These are phyloP conservation scores for Metschnikowia hibisci DNA, from an alignment of 805 yeast genomes.

Conservation along the genomic window DNA sequence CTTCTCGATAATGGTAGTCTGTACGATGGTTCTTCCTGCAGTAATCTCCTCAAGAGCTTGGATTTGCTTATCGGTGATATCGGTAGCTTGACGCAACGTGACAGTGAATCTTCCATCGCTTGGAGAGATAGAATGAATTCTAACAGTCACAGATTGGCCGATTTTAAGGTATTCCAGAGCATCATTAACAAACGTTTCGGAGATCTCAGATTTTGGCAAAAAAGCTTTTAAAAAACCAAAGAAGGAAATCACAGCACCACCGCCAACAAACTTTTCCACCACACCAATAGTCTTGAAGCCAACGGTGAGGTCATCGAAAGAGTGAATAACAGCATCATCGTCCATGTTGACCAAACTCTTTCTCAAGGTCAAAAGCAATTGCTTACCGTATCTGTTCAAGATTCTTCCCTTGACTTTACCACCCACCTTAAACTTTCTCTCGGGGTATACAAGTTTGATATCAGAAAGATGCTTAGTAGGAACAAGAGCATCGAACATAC, in stretches of 20 bases:
- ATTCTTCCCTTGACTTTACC: slow-evolving; percentile 75
- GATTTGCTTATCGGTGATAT: slow-evolving; percentile 45
- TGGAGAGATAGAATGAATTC: slow-evolving; percentile 54
- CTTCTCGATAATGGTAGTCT: slow-evolving; percentile 65
- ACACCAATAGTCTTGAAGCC: slow-evolving; percentile 66
- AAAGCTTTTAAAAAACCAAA: slow-evolving; percentile 76
- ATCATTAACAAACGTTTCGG: slow-evolving; percentile 77
- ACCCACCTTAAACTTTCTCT: slow-evolving; percentile 85
- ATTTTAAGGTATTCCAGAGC: slow-evolving; percentile 74
- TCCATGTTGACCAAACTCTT: slow-evolving; percentile 74
- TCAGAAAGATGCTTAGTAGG: slow-evolving; percentile 79
- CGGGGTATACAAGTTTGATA: slow-evolving; percentile 79
- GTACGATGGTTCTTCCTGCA: slow-evolving; percentile 60
- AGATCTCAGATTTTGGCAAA: slow-evolving; percentile 82
- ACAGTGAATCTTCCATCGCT: slow-evolving; percentile 57
- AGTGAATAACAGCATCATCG: slow-evolving; percentile 47
- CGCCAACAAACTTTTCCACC: slow-evolving; percentile 62
- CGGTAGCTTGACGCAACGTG: slow-evolving; percentile 66
- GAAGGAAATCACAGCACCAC: slow-evolving; percentile 81
- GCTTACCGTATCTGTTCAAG: slow-evolving; percentile 46
- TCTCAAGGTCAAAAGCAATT: slow-evolving; percentile 66
- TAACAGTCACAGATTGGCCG: slow-evolving; percentile 79
- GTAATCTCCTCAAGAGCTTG: slow-evolving; percentile 44
- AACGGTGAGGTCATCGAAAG: slow-evolving; percentile 35
- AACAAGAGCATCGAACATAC: slow-evolving; percentile 69